phyloP scores from a whole-genome alignment of 176 grass and related monocot genomes.

The Olyra latifolia region DNA sequence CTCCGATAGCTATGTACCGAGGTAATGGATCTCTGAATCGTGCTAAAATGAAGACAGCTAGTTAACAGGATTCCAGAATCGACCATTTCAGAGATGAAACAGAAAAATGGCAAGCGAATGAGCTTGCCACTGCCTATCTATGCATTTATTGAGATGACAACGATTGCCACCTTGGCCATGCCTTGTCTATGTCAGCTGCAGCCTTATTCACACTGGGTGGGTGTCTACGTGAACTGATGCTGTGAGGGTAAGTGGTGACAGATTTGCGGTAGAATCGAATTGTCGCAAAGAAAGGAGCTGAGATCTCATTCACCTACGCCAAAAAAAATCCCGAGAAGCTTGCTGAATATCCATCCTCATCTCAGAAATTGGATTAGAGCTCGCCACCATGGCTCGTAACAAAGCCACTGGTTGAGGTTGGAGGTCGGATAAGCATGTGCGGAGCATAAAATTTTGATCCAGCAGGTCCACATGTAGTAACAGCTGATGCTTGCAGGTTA shows the following conservation, averaged over 20 bases:
- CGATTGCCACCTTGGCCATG: constrained; percentile 29
- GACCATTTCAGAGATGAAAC: constrained; percentile 36
- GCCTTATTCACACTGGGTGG: constrained; percentile 50
- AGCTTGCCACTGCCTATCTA: constrained; percentile 50
- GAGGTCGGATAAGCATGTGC: constrained; percentile 53
- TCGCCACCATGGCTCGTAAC: constrained; percentile 25
- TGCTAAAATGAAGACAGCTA: constrained; percentile 4
- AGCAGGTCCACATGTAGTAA: constrained; percentile 39
- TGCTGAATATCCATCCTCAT: constrained; percentile 34
- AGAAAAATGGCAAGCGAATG: constrained; percentile 41
- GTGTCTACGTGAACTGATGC: constrained; percentile 17
- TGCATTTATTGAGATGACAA: constrained; percentile 46
- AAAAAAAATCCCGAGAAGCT: constrained; percentile 23
- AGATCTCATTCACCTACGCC: constrained; percentile 44
- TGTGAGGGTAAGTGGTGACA: neutral
- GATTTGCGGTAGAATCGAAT: constrained; percentile 29
- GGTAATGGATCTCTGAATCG: constrained; percentile 21
- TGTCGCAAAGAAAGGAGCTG: constrained; percentile 30
- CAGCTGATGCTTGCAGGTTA: constrained; percentile 30
- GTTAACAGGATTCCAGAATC: constrained; percentile 40
- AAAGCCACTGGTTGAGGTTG: constrained; percentile 29
- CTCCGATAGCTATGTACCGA: constrained; percentile 47
- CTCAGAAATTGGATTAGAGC: constrained; percentile 20
- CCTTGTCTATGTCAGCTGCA: constrained; percentile 53
- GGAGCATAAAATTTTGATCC: constrained; percentile 52